A percentile compares a stretch with the other conserved stretches of the same genome.
Conservation (phyloP, 257 asterid species). For the Anisodus acutangulus region DNA sequence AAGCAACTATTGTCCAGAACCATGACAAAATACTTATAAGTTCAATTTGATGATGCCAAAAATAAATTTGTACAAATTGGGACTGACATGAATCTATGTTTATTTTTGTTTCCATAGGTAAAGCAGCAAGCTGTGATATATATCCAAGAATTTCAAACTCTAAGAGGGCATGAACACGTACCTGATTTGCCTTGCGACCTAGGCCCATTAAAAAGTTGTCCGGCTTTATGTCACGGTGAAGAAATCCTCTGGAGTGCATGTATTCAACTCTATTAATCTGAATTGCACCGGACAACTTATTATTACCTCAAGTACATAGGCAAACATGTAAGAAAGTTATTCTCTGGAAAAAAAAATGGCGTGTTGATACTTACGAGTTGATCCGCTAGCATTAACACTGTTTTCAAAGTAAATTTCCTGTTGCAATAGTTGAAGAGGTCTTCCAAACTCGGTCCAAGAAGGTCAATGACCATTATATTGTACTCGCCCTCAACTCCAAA, state of each 20-base stretch:
- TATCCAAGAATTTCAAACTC: not conserved
- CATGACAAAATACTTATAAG: not conserved
- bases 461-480: slow-evolving; percentile 92
- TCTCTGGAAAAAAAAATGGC: slow-evolving; percentile 12
- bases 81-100: not conserved
- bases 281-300: slow-evolving; percentile 27
- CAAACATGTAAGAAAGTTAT: slow-evolving; percentile 31
- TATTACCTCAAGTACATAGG: slow-evolving; percentile 15
- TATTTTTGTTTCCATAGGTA: not conserved
- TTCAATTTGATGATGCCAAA: not conserved
- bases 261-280: slow-evolving; percentile 94
- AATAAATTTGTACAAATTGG: not conserved
- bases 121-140: not conserved
- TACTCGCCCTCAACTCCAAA: slow-evolving; percentile 83
- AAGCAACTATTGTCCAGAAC: not conserved
- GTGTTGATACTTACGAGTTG: slow-evolving; percentile 64
- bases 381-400: slow-evolving; percentile 92
- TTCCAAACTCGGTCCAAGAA: slow-evolving; percentile 93
- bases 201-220: slow-evolving; percentile 94
- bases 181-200: slow-evolving; percentile 98
- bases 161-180: slow-evolving; percentile 28
- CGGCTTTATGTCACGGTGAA: slow-evolving; percentile 97
- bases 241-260: slow-evolving; percentile 95
- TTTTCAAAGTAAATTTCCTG: slow-evolving; percentile 75
- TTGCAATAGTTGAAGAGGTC: slow-evolving; percentile 88